Evolutionary conservation across 1,284 basidiomycete genomes (phyloP), one percentile per base, ranked within the genome.

Genomic region (Microbotryum scabiosae): DNA sequence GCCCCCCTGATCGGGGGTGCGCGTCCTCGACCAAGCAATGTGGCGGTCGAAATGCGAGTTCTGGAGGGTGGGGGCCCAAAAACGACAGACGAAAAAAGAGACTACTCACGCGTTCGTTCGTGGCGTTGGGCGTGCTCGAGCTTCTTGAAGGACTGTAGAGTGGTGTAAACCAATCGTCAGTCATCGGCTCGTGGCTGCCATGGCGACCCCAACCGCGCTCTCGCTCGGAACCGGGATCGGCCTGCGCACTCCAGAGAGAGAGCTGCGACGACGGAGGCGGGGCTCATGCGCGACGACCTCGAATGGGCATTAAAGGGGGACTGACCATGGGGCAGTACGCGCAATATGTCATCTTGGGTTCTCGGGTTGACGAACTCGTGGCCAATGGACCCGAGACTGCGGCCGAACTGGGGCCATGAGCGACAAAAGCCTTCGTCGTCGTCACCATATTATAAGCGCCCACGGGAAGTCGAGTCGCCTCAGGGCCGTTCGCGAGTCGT

Each of bases 111-210:
- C 10, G 63, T 65, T 10, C 67, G 55, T 28, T 64, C 63, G 57
- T 69, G 67, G 0, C 67, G 53, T 26, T 66, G 65, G 20, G 60
- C 57, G 30, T 69, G 67, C 36, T 69, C 67, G 10, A 69, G 61
- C 51, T 69, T 69, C 36, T 59, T 61, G 48, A 66, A 66, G 5
- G 61, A 36, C 30, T 32, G 52, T 20, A 23, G 28, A 20, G 23
- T 25, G 45, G 23, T 26, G 44, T 46, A 26, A 14, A 5, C 43
- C 25, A n/a, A 30, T 43, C 36, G 20, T 36, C 21, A 20, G 36
- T 21, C 30, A 18, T 28, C 16, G 44, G n/a, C 14, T 28, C 43
- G 8, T 25, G 26, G 25, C 43, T 20, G 43, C 25, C 16, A 14
- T 20, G 16, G 18, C 7, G 28, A 21, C 14, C 49, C 30, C 30